Conservation (phyloP, 2,329 filamentous ascomycete genomes). For the Hypoxylon sp. region DNA sequence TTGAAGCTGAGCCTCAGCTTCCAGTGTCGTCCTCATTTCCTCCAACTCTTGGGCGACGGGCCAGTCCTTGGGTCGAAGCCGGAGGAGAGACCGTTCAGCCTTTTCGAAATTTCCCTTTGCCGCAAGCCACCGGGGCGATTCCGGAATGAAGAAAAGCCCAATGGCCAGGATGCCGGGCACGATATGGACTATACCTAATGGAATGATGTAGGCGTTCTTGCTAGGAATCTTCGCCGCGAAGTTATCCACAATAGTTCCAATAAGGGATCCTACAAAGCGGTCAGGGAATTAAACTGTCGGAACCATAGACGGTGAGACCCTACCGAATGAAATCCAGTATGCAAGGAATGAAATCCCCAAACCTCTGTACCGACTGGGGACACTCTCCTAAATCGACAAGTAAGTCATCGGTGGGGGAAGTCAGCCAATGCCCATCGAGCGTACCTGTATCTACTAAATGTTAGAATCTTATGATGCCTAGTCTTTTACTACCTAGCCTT, state of each 20-base stretch:
- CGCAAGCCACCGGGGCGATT: constrained; percentile 57
- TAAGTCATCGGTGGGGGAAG: constrained; percentile 23
- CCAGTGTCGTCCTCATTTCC: constrained; percentile 55
- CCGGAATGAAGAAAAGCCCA: constrained; percentile 55
- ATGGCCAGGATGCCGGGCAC: constrained; percentile 53
- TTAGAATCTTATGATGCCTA: constrained; percentile 22
- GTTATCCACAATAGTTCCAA: constrained; percentile 64
- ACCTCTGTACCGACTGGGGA: constrained; percentile 60
- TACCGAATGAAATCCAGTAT: constrained; percentile 61
- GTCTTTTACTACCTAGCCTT: too few species aligned
- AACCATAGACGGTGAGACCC: constrained; percentile 22
- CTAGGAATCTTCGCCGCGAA: constrained; percentile 50
- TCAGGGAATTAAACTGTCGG: constrained; percentile 28
- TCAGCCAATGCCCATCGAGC: neutral
- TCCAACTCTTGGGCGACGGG: constrained; percentile 51
- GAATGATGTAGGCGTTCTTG: constrained; percentile 46
- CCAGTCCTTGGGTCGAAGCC: constrained; percentile 51
- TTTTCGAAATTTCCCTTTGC: constrained; percentile 49
- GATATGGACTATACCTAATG: constrained; percentile 49
- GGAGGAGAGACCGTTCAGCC: constrained; percentile 50
- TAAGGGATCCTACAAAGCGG: constrained; percentile 56
- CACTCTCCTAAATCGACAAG: constrained; percentile 54
- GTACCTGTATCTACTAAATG: constrained; percentile 41
- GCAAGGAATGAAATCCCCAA: constrained; percentile 61
- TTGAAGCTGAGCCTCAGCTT: constrained; percentile 50